Base-by-base conservation (phyloP, 2,329 filamentous ascomycete genomes). In the Colletotrichum tanaceti region DNA sequence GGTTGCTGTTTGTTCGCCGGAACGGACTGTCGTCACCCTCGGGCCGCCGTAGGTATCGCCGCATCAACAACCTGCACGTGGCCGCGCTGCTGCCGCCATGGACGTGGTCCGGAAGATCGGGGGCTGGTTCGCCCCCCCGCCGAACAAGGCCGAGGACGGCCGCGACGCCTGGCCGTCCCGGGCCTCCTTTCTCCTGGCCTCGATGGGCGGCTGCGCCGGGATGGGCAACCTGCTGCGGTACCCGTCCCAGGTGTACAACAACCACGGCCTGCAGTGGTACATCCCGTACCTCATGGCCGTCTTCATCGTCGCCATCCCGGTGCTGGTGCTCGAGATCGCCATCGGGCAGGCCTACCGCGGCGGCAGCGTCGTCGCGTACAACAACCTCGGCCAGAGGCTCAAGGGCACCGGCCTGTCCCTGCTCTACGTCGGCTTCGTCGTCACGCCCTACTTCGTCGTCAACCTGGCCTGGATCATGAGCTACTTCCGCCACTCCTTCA, bases 341-440 rank as follows among this genome's bases (percentile, higher is more conserved):
- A 93, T 92, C 60, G 93, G 93, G 54, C 91, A 88, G 72, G 85
- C 86, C 5, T 87, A 87, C 72, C 84, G 85, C 14, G 85, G 84
- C 46, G 86, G 86, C 14, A 83, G 82, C 3, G 84, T 87, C 46
- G 83, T 87, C 61, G 85, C 86, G 5, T 87, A 82, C 73, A 84
- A 85, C 77, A 86, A 83, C 71, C 78, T 88, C 68, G 81, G 86
- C 72, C 76, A 80, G 59, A 80, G 86, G 9, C 77, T 88, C 41
- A 87, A 85, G 71, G 86, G 86, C 2, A 79, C 85, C 3, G 87
- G 86, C 0, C 76, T 88, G 53, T 84, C 83, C 10, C 77, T 85
- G 2, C 77, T 87, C 20, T 83, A 86, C 64, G 81, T 88, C 59
- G 83, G 83, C 60, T 84, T 85, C 62, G 78, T 88, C 39, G 85